Evolutionary conservation across 805 yeast species (phyloP).

Genomic region (Suhomyces faveliae): DNA sequence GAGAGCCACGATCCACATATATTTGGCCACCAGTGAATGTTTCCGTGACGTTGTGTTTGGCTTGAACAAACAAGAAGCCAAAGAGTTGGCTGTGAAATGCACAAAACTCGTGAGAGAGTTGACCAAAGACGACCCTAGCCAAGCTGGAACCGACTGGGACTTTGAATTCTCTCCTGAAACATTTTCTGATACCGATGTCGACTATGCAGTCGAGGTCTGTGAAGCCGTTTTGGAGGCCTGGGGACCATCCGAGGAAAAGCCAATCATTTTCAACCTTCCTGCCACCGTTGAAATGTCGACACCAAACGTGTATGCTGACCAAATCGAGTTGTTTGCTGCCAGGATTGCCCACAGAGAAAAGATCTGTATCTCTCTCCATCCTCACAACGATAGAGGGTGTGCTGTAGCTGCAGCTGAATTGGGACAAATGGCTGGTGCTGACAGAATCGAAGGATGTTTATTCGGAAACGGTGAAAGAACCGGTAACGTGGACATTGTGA

Average conservation of each 20-base stretch:
- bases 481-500: conserved; percentile 80
- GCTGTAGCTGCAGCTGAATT: conserved; percentile 88
- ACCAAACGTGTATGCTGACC: conserved; percentile 83
- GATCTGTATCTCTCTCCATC: conserved; percentile 73
- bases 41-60: conserved; percentile 72
- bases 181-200: conserved; percentile 67
- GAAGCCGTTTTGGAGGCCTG: conserved; percentile 76
- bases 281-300: conserved; percentile 83
- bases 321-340: conserved; percentile 69
- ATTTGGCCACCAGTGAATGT: conserved; percentile 72
- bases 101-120: conserved; percentile 60
- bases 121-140: conserved; percentile 65
- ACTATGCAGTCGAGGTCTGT: conserved; percentile 62
- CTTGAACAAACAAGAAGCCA: conserved; percentile 56
- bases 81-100: conserved; percentile 60
- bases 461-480: conserved; percentile 89
- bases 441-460: conserved; percentile 81
- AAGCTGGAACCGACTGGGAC: conserved; percentile 59
- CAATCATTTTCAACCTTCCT: conserved; percentile 78
- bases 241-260: conserved; percentile 63
- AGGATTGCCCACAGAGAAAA: conserved; percentile 64
- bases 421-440: conserved; percentile 83
- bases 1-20: conserved; percentile 71
- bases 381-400: conserved; percentile 84
- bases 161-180: conserved; percentile 83